Evolutionary conservation across 371 early-diverging fungal species (phyloP).

Genomic region (Mortierella sp.): DNA sequence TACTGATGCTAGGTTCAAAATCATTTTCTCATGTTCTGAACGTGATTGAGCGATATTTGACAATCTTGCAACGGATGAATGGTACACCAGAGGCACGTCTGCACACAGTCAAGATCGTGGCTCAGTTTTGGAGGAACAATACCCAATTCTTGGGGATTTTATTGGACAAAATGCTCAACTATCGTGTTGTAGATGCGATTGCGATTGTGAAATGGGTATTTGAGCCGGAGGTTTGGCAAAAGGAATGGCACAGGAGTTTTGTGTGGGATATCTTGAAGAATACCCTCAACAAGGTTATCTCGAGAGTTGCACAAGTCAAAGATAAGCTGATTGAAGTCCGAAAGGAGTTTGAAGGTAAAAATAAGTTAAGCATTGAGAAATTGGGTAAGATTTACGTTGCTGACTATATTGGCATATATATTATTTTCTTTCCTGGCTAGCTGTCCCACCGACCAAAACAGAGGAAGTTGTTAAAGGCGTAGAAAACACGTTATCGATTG

Average conservation of each 20-base stretch:
- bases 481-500: slow-evolving; percentile 74
- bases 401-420: neutral
- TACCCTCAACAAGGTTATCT: slow-evolving; percentile 84
- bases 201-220: slow-evolving; percentile 87
- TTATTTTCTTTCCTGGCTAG: slow-evolving; percentile 21
- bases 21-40: slow-evolving; percentile 94
- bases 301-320: slow-evolving; percentile 83
- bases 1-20: slow-evolving; percentile 89
- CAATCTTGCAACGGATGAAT: slow-evolving; percentile 75
- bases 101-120: slow-evolving; percentile 82
- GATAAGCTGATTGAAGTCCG: slow-evolving; percentile 62
- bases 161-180: slow-evolving; percentile 92
- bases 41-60: slow-evolving; percentile 87
- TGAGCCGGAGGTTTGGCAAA: slow-evolving; percentile 64
- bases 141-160: slow-evolving; percentile 91
- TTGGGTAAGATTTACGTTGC: neutral
- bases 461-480: slow-evolving; percentile 61
- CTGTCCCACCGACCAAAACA: slow-evolving; percentile 52
- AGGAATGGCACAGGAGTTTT: slow-evolving; percentile 67
- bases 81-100: slow-evolving; percentile 67
- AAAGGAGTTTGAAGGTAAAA: slow-evolving; percentile 47
- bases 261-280: slow-evolving; percentile 86
- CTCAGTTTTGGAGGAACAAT: slow-evolving; percentile 87
- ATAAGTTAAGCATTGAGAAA: neutral
- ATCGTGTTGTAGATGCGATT: slow-evolving; percentile 89